These are phyloP conservation scores for Eucalyptus viminalis DNA, from an alignment of 345 rosid genomes.

Conservation along the genomic window DNA sequence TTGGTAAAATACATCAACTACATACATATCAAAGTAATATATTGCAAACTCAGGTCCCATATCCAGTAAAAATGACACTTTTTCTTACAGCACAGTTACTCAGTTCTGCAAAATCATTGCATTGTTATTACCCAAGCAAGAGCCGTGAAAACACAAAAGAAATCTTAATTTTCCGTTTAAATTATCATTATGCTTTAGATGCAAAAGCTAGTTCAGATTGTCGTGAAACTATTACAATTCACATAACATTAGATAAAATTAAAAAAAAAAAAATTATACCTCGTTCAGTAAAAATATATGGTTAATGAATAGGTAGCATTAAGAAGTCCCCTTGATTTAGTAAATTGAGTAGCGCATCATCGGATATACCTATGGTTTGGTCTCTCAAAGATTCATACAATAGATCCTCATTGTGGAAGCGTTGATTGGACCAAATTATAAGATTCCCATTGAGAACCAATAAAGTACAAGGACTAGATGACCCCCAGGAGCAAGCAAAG, in stretches of 20 bases:
- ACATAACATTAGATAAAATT: neutral
- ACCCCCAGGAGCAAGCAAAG: neutral
- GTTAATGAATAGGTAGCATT: neutral
- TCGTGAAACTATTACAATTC: neutral
- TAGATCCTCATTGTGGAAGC: neutral
- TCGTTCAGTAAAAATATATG: neutral
- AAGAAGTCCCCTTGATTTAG: neutral
- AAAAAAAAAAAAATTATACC: neutral
- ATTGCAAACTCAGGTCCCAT: neutral
- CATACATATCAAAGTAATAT: neutral
- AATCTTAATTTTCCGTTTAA: neutral
- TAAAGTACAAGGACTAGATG: neutral
- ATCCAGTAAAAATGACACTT: neutral
- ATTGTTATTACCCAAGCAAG: neutral
- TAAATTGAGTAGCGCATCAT: neutral
- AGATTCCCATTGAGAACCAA: neutral
- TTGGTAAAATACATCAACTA: neutral
- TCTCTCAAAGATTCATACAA: neutral
- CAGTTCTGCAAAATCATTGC: neutral
- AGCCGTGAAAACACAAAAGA: neutral
- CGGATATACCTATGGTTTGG: neutral
- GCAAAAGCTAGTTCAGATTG: neutral
- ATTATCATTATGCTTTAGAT: neutral
- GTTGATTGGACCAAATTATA: neutral
- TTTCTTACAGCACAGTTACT: neutral